Conservation (phyloP, 768 basidiomycete genomes). For the Obba rivulosa region DNA sequence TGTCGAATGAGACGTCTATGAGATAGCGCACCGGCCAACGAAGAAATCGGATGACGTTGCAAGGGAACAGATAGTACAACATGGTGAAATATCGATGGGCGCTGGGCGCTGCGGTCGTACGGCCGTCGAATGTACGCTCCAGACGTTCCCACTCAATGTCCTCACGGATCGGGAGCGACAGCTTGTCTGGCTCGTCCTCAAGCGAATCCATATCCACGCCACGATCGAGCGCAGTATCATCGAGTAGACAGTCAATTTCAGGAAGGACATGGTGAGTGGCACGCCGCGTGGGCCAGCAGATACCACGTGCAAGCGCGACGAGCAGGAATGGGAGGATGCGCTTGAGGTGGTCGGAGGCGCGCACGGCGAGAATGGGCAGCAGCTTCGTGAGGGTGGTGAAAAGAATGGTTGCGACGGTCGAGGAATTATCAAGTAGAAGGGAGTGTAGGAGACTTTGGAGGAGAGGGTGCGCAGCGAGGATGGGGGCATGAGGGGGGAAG, state of each 20-base stretch:
- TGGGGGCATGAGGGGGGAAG: conserved; percentile 40
- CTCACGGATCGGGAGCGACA: conserved; percentile 32
- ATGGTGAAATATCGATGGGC: conserved; percentile 66
- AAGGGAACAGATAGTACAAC: conserved; percentile 88
- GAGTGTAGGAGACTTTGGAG: conserved; percentile 62
- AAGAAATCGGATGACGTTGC: conserved; percentile 79
- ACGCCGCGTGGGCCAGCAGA: conserved; percentile 67
- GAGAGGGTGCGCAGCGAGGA: conserved; percentile 57
- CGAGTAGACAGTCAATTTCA: conserved; percentile 15
- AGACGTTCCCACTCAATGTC: conserved; percentile 67
- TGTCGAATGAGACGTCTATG: conserved; percentile 38
- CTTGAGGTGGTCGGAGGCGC: conserved; percentile 52
- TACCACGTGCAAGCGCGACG: conserved; percentile 59
- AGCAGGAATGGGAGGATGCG: conserved; percentile 59
- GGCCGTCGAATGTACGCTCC: conserved; percentile 52
- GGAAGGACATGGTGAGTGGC: conserved; percentile 21
- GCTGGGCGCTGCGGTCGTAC: conserved; percentile 50
- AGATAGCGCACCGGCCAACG: conserved; percentile 65
- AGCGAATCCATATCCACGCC: conserved; percentile 2
- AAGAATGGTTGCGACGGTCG: conserved; percentile 60
- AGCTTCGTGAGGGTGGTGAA: conserved; percentile 63
- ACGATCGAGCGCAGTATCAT: conserved; percentile 23
- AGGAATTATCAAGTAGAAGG: conserved; percentile 69
- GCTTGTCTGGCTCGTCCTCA: conserved; percentile 11
- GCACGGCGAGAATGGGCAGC: conserved; percentile 68